phyloP scores from a whole-genome alignment of 2,329 filamentous ascomycete species.

The Arachnopeziza araneosa region DNA sequence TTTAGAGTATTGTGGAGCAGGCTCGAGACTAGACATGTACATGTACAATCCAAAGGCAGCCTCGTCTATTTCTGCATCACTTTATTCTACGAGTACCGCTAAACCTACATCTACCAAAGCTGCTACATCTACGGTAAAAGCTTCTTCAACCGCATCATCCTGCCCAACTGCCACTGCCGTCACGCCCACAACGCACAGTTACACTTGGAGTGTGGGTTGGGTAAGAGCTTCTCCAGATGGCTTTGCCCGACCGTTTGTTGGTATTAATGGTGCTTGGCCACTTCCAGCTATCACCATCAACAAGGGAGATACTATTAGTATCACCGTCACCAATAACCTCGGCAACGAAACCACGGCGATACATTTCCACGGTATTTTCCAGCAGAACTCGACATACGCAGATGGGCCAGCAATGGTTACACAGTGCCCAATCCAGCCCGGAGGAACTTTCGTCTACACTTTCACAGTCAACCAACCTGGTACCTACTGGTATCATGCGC shows the following conservation, averaged over 20 bases:
- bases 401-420: slow-evolving; percentile 51
- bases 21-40: background rate
- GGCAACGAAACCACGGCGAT: slow-evolving; percentile 48
- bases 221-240: slow-evolving; percentile 35
- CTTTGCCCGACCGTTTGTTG: slow-evolving; percentile 41
- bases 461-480: slow-evolving; percentile 34
- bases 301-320: slow-evolving; percentile 43
- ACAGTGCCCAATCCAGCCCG: slow-evolving; percentile 14
- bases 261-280: slow-evolving; percentile 58
- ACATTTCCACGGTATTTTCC: slow-evolving; percentile 54
- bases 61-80: background rate
- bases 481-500: slow-evolving; percentile 57
- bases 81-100: background rate
- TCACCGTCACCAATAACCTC: slow-evolving; percentile 45
- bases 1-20: slow-evolving; percentile 47
- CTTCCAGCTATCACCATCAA: slow-evolving; percentile 45
- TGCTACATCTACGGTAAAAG: background rate
- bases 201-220: slow-evolving; percentile 26
- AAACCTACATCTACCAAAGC: background rate
- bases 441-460: slow-evolving; percentile 23
- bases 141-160: slow-evolving; percentile 1
- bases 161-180: background rate
- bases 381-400: slow-evolving; percentile 47
- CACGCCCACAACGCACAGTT: background rate
- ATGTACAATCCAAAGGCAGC: background rate